Evolutionary conservation across 768 basidiomycete genomes (phyloP).

Genomic region (Grammothele lineata): DNA sequence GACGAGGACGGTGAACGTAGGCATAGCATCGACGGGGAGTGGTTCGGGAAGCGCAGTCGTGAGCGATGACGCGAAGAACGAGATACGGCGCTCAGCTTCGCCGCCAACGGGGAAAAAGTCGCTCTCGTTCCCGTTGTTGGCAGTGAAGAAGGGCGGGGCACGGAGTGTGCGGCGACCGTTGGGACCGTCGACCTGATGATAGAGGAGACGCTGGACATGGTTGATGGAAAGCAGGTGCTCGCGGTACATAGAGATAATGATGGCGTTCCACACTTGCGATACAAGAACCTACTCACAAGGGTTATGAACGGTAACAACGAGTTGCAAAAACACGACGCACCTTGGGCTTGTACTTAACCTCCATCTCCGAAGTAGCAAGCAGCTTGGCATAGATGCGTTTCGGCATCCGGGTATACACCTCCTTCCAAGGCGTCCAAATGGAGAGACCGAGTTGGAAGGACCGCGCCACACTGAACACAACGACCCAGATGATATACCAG

Average conservation of each 20-base stretch:
- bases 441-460: conserved; percentile 92
- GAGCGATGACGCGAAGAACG: conserved; percentile 97
- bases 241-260: conserved; percentile 99
- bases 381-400: conserved; percentile 98
- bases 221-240: conserved; percentile 97
- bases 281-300: conserved; percentile 69
- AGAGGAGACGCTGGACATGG: conserved; percentile 94
- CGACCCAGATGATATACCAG: conserved; percentile 99
- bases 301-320: not conserved
- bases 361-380: conserved; percentile 95
- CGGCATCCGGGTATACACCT: conserved; percentile 92
- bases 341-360: conserved; percentile 99
- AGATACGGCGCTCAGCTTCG: conserved; percentile 96
- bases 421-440: conserved; percentile 99
- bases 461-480: conserved; percentile 86
- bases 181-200: conserved; percentile 91
- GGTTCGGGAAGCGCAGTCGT: conserved; percentile 95
- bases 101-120: conserved; percentile 93
- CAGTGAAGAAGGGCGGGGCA: conserved; percentile 97
- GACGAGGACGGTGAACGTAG: conserved; percentile 98
- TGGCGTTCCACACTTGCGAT: conserved; percentile 98
- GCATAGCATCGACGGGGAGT: conserved; percentile 96
- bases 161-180: conserved; percentile 90
- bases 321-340: conserved; percentile 30
- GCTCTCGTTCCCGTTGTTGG: conserved; percentile 71